Base-by-base conservation (phyloP, 2,329 filamentous ascomycete genomes). In the Lachnellula subtilissima region DNA sequence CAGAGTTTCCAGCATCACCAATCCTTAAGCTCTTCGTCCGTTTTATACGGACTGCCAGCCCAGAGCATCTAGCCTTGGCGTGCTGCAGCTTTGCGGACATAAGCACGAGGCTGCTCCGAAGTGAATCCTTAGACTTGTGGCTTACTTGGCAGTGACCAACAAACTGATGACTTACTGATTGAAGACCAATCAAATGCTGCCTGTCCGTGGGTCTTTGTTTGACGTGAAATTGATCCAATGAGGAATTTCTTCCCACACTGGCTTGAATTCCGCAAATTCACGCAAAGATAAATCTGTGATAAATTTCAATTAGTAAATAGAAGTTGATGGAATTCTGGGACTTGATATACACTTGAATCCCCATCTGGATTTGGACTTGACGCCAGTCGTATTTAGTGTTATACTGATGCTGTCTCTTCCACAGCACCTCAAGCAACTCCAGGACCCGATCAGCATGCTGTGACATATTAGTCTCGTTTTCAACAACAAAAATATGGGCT, bases 391-490 rank as follows among this genome's bases (percentile, higher is more conserved):
- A 68, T 48, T 67, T 68, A 1, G 52, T 54, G 23, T 56, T 58
- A 52, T 66, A 68, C 55, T 65, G 63, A 55, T 67, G 67, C 42
- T 69, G 67, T 53, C 64, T 56, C 25, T 63, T 64, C 67, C 67
- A 69, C 14, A 69, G 55, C 12, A 67, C 61, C 53, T 69, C 67
- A 11, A 69, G 59, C 25, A 69, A 47, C 25, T 66, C 61, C 4
- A 67, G 51, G 39, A 64, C 63, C 54, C 64, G 62, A 59, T 67
- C 65, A 15, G 67, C 66, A 56, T 69, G 64, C 67, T 69, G 22
- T 12, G 42, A 40, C 19, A 50, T 28, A 49, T 60, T 40, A 62
- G 55, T 14, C 23, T 25, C 4, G 14, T 12, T 8, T 23, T 39
- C 19, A 47, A 36, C 7, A 32, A 32, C 5, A 3, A 37, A 37